phyloP scores from a whole-genome alignment of 257 asterid species.

The Coffea canephora region DNA sequence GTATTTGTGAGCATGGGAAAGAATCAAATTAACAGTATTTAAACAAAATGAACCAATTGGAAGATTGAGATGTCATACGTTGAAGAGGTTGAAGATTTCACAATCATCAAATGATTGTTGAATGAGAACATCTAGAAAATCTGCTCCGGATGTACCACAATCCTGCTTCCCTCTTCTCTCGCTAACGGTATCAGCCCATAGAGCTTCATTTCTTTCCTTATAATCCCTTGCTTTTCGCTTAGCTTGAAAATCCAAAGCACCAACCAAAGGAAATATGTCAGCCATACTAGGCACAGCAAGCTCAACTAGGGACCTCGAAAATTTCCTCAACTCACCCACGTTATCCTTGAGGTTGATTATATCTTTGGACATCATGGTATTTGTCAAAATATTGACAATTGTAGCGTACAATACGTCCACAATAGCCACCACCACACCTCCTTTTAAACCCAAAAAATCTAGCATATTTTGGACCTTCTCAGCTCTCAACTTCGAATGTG shows the following conservation, averaged over 20 bases:
- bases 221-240: not conserved
- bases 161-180: not conserved
- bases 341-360: not conserved
- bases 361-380: constrained; percentile 6
- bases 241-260: not conserved
- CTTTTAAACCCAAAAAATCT: not conserved
- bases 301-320: not conserved
- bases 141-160: not conserved
- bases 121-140: constrained; percentile 10
- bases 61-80: not conserved
- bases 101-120: not conserved
- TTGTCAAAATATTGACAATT: not conserved
- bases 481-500: not conserved
- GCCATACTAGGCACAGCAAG: constrained; percentile 3
- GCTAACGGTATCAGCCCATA: not conserved
- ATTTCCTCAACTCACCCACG: not conserved
- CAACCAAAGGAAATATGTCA: not conserved
- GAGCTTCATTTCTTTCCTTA: not conserved
- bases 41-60: too few relatives aligned
- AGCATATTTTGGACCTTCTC: not conserved
- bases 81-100: constrained; percentile 1
- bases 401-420: not conserved
- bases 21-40: too few relatives aligned
- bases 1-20: too few relatives aligned
- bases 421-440: constrained; percentile 4